phyloP scores from a whole-genome alignment of 2,329 filamentous ascomycete genomes.

The Ceratocystiopsis minuta region DNA sequence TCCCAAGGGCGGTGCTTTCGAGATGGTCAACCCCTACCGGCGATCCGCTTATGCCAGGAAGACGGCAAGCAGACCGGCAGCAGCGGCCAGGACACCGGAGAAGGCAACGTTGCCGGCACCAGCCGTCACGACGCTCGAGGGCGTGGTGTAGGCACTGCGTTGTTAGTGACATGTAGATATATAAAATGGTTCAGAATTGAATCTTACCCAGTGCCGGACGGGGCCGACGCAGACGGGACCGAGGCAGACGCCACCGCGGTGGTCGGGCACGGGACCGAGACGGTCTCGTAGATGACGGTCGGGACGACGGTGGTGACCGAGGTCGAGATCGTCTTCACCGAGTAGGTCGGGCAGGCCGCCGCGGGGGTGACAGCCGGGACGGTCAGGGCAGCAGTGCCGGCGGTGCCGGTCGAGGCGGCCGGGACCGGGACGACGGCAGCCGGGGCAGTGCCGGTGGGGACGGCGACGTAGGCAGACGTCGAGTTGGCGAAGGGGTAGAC shows the following conservation, averaged over 20 bases:
- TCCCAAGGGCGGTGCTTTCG: not conserved
- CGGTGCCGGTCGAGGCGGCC: constrained; percentile 5
- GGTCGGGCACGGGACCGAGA: constrained; percentile 23
- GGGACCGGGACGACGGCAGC: constrained; percentile 22
- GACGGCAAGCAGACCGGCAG: constrained; percentile 34
- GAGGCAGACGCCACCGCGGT: constrained; percentile 10
- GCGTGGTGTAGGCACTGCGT: constrained; percentile 2
- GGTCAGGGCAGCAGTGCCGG: constrained; percentile 11
- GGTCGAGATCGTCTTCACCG: constrained; percentile 35
- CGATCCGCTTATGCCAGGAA: constrained; percentile 30
- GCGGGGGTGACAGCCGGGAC: constrained; percentile 18
- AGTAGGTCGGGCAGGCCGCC: constrained; percentile 19
- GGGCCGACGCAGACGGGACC: not conserved
- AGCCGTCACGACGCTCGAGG: constrained; percentile 24
- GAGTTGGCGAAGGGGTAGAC: constrained; percentile 21
- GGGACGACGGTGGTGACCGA: constrained; percentile 37
- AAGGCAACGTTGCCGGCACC: constrained; percentile 34
- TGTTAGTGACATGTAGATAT: constrained; percentile 4
- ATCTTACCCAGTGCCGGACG: constrained; percentile 16
- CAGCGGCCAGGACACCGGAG: constrained; percentile 35
- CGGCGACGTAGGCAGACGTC: constrained; percentile 26
- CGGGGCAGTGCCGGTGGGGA: constrained; percentile 17
- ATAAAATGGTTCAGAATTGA: not conserved
- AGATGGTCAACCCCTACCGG: constrained; percentile 1
- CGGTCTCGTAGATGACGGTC: constrained; percentile 33